These are phyloP conservation scores for Aurinia saxatilis DNA, from an alignment of 345 rosid species.

Conservation along the genomic window DNA sequence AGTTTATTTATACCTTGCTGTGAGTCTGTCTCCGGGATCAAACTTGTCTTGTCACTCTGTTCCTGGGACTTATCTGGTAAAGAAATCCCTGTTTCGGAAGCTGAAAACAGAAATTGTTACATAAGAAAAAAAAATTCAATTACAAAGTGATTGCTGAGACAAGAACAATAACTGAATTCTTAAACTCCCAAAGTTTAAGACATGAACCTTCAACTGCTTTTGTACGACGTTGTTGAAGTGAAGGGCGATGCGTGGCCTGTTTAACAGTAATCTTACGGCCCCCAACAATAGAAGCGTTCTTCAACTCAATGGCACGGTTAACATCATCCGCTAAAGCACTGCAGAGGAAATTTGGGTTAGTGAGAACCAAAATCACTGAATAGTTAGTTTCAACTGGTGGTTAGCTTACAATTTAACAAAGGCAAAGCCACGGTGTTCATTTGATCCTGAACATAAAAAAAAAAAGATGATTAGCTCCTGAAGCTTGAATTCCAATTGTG, in stretches of 20 bases:
- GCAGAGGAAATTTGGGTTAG: neutral
- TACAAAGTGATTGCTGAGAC: neutral
- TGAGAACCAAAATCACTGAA: neutral
- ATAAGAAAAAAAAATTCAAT: too few species aligned
- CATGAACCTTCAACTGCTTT: conserved; percentile 50
- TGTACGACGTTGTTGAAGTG: conserved; percentile 63
- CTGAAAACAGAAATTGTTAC: neutral
- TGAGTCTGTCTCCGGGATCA: conserved; percentile 26
- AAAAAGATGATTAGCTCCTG: neutral
- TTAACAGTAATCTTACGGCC: conserved; percentile 78
- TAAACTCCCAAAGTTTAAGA: conserved; percentile 4
- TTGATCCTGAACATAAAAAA: conserved; percentile 44
- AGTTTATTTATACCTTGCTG: conserved; percentile 25
- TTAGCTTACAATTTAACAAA: conserved; percentile 76
- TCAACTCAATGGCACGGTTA: conserved; percentile 66
- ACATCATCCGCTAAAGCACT: conserved; percentile 92
- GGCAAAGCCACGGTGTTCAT: conserved; percentile 73
- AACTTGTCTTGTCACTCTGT: conserved; percentile 22
- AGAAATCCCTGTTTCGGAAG: conserved; percentile 11
- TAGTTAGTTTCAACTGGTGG: neutral
- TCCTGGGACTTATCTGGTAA: conserved; percentile 34
- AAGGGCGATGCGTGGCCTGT: conserved; percentile 73
- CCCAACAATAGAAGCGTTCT: conserved; percentile 58
- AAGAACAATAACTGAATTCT: neutral
- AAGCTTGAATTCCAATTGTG: neutral